Percentiles rank a stretch among this genome's conserved stretches.
phyloP scores from a whole-genome alignment of 2,329 filamentous ascomycete genomes.

The Microascus cirrosus region DNA sequence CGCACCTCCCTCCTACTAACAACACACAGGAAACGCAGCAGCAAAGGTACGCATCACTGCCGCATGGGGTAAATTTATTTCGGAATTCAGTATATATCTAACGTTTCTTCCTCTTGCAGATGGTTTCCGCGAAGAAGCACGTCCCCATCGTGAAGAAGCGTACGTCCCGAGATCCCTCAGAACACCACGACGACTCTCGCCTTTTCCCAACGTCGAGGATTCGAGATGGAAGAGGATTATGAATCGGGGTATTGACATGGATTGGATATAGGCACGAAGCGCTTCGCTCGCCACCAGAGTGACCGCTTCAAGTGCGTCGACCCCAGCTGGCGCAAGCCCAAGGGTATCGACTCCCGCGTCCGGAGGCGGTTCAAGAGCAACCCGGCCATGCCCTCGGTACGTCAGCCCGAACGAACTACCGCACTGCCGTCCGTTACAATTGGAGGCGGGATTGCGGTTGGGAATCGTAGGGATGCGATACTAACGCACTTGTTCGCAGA shows the following conservation, averaged over 20 bases:
- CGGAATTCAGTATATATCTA: not conserved
- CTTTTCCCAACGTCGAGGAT: not conserved
- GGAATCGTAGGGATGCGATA: not conserved
- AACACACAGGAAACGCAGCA: conserved; percentile 4
- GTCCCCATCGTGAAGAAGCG: conserved; percentile 99
- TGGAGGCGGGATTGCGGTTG: not conserved
- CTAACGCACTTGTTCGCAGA: conserved; percentile 44
- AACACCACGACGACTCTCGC: not conserved
- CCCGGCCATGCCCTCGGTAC: conserved; percentile 95
- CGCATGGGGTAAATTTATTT: no score
- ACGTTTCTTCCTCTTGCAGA: conserved; percentile 41
- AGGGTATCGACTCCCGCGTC: conserved; percentile 99
- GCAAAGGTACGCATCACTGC: conserved; percentile 1
- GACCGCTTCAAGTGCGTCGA: conserved; percentile 92
- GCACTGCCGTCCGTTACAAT: not conserved
- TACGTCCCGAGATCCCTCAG: conserved; percentile 44
- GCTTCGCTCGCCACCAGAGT: conserved; percentile 95
- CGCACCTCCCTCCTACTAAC: conserved; percentile 2
- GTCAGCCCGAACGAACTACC: conserved; percentile 22
- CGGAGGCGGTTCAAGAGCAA: conserved; percentile 95
- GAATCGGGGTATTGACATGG: conserved; percentile 7
- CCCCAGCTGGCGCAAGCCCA: conserved; percentile 95
- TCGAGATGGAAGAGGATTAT: not conserved
- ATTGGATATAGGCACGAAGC: conserved; percentile 62
- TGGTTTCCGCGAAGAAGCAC: conserved; percentile 99